A percentile compares a stretch with the other conserved stretches of the same genome.
phyloP scores from a whole-genome alignment of 352 stramenopile genomes.

The Phytophthora idaei region DNA sequence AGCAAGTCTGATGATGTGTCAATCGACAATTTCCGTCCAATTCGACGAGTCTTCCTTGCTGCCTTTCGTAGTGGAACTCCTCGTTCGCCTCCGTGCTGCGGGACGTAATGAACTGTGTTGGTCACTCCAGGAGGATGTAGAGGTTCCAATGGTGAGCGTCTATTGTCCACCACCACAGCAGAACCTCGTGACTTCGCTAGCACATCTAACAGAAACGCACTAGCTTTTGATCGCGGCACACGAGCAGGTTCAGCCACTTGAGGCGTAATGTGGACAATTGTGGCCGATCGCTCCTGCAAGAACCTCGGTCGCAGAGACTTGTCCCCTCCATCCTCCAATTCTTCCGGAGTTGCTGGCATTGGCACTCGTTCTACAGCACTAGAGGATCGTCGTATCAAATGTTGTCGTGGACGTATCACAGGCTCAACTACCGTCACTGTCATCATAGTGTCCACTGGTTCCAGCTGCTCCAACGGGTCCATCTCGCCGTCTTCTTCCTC shows the following conservation, averaged over 20 bases:
- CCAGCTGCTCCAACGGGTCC: slow-evolving; percentile 6
- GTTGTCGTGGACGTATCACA: slow-evolving; percentile 2
- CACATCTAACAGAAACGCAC: slow-evolving; percentile 58
- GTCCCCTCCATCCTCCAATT: slow-evolving; percentile 36
- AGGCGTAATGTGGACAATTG: slow-evolving; percentile 41
- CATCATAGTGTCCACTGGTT: slow-evolving; percentile 1
- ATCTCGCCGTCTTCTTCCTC: slow-evolving; percentile 32
- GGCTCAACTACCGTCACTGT: slow-evolving; percentile 6
- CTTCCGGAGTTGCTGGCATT: background rate
- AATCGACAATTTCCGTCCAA: slow-evolving; percentile 17
- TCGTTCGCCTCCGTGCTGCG: slow-evolving; percentile 33
- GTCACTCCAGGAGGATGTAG: slow-evolving; percentile 18
- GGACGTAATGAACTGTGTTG: slow-evolving; percentile 38
- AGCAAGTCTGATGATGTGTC: background rate
- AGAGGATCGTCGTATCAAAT: slow-evolving; percentile 21
- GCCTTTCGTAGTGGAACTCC: slow-evolving; percentile 36
- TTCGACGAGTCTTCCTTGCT: slow-evolving; percentile 13
- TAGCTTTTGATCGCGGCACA: slow-evolving; percentile 58
- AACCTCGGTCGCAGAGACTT: slow-evolving; percentile 49
- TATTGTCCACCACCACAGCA: slow-evolving; percentile 25
- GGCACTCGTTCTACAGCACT: slow-evolving; percentile 9
- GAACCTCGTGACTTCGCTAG: slow-evolving; percentile 42
- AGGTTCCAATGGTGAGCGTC: slow-evolving; percentile 23
- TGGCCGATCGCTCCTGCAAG: slow-evolving; percentile 60
- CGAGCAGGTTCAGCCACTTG: slow-evolving; percentile 5